Base-by-base conservation (phyloP, 2,329 filamentous ascomycete species). In the Penicillium sp. region DNA sequence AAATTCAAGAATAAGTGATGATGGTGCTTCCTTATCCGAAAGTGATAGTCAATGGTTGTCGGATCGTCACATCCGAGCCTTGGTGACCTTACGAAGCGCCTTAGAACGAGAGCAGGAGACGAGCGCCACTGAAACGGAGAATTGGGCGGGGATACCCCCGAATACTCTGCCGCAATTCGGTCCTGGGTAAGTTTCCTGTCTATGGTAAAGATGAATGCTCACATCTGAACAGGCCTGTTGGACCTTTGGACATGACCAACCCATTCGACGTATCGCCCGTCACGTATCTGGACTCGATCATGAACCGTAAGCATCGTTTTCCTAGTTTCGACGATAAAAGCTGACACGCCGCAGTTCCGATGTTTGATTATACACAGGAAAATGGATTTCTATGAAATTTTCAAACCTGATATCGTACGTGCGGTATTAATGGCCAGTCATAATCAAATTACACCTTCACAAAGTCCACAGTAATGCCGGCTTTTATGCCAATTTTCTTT, bases 211-310 rank as follows among this genome's bases (percentile, higher is more conserved):
- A 29, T 13, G 10, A 18, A 18, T 44, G 16, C 25, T 44, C 10
- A 44, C 10, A 29, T 18, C 16, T 44, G 25, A 29, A 18, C 10
- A 29, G 40, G 10, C 50, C 46, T 1, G 52, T 57, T 46, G 44
- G 38, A 10, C 57, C 61, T 39, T 38, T 61, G 3, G 58, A 66
- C 5, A 52, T 59, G 34, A 37, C 48, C 1, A 55, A 62, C 39
- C 42, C 52, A 3, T 45, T 63, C n/a, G 61, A 63, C 10, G 55
- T 60, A 4, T 69, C 66, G 3, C 66, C 65, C 1, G 54, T 66
- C 9, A 60, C 61, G 0, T 68, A 66, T n/a, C 55, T 69, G 1
- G 66, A 68, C 25, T 67, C 65, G 3, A 67, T 68, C 0, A 69
- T 67, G 67, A 68, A 69, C 27, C 60, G 65, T 67, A 60, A 6